A percentile compares a stretch with the other conserved stretches of the same genome.
phyloP scores from a whole-genome alignment of 2,329 filamentous ascomycete genomes.

The Nannizzia gypsea region DNA sequence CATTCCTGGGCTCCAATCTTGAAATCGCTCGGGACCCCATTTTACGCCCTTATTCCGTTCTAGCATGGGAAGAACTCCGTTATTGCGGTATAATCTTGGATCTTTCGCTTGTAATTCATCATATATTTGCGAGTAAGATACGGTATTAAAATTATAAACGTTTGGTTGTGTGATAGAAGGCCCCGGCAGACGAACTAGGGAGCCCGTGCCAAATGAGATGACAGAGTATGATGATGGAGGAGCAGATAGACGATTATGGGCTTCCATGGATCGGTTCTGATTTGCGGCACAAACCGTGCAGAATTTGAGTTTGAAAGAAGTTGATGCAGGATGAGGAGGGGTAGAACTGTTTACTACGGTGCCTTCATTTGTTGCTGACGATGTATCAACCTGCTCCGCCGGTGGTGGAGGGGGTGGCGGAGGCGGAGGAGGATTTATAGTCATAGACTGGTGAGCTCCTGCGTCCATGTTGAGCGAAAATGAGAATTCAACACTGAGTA shows the following conservation, averaged over 20 bases:
- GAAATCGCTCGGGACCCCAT: slow-evolving; percentile 92
- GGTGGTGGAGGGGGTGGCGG: slow-evolving; percentile 37
- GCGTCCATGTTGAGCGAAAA: slow-evolving; percentile 31
- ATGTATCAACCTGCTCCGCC: slow-evolving; percentile 23
- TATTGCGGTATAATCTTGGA: slow-evolving; percentile 72
- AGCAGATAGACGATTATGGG: slow-evolving; percentile 81
- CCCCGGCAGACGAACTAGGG: slow-evolving; percentile 81
- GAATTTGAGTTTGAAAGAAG: slow-evolving; percentile 59
- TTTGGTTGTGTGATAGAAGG: slow-evolving; percentile 88
- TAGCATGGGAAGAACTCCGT: slow-evolving; percentile 92
- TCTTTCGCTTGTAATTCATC: slow-evolving; percentile 82
- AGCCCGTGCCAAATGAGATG: slow-evolving; percentile 94
- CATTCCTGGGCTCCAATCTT: slow-evolving; percentile 86
- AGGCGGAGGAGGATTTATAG: slow-evolving; percentile 37
- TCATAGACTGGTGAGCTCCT: slow-evolving; percentile 31
- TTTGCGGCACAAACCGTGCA: slow-evolving; percentile 76
- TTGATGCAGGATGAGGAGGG: slow-evolving; percentile 33
- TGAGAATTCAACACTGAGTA: not conserved
- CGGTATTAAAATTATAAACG: slow-evolving; percentile 96
- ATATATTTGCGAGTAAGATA: slow-evolving; percentile 90
- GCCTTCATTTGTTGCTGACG: slow-evolving; percentile 14
- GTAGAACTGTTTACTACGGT: slow-evolving; percentile 14
- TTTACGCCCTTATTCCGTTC: slow-evolving; percentile 85
- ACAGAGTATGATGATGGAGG: slow-evolving; percentile 82
- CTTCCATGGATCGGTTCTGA: slow-evolving; percentile 99